A percentile compares a stretch with the other conserved stretches of the same genome.
Evolutionary conservation across 768 basidiomycete genomes (phyloP).

Genomic region (Leccinellum luteum): DNA sequence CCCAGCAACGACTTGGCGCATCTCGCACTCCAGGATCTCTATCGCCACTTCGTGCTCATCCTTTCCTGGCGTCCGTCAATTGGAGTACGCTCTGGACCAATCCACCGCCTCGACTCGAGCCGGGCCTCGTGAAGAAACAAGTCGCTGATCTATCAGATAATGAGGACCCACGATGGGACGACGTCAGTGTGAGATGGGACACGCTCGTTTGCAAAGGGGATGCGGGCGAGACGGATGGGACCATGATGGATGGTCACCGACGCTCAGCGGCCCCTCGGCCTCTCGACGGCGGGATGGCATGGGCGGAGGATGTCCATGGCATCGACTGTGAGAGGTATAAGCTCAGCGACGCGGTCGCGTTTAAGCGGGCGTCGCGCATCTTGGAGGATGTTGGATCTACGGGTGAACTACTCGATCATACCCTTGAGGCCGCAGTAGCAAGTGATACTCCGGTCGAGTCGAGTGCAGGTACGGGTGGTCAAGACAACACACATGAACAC

Average conservation of each 20-base stretch:
- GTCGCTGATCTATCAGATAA: constrained; percentile 17
- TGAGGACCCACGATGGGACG: constrained; percentile 44
- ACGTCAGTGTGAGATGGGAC: constrained; percentile 56
- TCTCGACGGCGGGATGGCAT: constrained; percentile 43
- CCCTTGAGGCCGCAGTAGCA: constrained; percentile 1
- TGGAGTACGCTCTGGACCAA: constrained; percentile 69
- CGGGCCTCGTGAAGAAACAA: constrained; percentile 53
- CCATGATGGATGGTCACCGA: background rate
- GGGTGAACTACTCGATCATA: constrained; percentile 39
- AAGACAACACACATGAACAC: background rate
- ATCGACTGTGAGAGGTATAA: constrained; percentile 28
- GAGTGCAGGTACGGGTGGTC: background rate
- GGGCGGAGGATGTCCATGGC: constrained; percentile 48
- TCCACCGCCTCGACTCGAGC: constrained; percentile 54
- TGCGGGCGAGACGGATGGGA: constrained; percentile 11
- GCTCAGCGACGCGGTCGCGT: constrained; percentile 7
- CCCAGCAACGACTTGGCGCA: constrained; percentile 58
- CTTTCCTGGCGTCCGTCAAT: constrained; percentile 56
- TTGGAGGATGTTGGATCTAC: constrained; percentile 42
- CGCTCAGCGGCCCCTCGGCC: background rate
- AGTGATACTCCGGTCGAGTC: background rate
- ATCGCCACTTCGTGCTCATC: constrained; percentile 53
- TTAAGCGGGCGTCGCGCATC: constrained; percentile 22
- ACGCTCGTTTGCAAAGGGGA: constrained; percentile 34
- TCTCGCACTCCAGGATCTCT: constrained; percentile 36